phyloP scores from a whole-genome alignment of 2,329 filamentous ascomycete genomes.

The Ceratocystis colombiana region DNA sequence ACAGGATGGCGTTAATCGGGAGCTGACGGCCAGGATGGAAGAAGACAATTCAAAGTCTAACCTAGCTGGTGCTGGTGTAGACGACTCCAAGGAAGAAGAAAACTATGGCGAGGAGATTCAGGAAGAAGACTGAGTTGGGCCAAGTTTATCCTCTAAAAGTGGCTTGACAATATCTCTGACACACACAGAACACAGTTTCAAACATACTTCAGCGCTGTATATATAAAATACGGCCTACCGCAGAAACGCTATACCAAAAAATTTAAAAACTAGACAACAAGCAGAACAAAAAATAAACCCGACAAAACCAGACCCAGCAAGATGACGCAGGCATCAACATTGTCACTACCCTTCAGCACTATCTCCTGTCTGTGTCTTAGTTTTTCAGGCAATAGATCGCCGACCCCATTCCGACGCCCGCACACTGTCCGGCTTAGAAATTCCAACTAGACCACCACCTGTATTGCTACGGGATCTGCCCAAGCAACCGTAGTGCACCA shows the following conservation, averaged over 20 bases:
- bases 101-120: conserved; percentile 80
- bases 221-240: not conserved
- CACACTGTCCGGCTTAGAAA: conserved; percentile 9
- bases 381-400: not conserved
- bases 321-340: not conserved
- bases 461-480: conserved; percentile 33
- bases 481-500: conserved; percentile 74
- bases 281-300: not conserved
- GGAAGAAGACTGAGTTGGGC: conserved; percentile 44
- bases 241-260: conserved; percentile 15
- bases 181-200: not conserved
- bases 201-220: not conserved
- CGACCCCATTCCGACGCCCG: conserved; percentile 22
- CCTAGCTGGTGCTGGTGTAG: conserved; percentile 31
- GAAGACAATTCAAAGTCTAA: conserved; percentile 48
- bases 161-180: not conserved
- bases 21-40: conserved; percentile 65
- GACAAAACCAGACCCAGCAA: conserved; percentile 1
- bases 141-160: not conserved
- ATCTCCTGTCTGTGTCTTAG: not conserved
- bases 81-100: conserved; percentile 56
- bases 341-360: not conserved
- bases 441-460: conserved; percentile 25
- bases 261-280: conserved; percentile 15
- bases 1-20: conserved; percentile 59